Evolutionary conservation across 257 asterid genomes (phyloP), one percentile per base, ranked within the genome.

Genomic region (Solanum ossicruentum): DNA sequence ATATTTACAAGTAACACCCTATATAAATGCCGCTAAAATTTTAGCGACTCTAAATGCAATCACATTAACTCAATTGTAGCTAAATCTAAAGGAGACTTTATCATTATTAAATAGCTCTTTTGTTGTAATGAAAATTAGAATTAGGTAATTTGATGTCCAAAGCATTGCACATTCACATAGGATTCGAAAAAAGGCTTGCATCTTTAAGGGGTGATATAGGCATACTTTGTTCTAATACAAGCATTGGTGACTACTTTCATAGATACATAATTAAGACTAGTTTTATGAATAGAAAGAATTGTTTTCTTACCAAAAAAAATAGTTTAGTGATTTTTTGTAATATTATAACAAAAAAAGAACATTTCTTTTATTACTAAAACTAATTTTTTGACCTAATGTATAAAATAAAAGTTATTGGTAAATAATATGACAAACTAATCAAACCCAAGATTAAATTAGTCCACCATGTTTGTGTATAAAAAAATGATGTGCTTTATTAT

Each of bases 141-240:
- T 26, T 6, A 12, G 6, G 21, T 1, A 26, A 20, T 12, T 0
- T 12, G 3, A 9, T 65, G 10, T 10, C 28, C 6, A 12, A 12
- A 26, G 11, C 16, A 63, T 63, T 2, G 13, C 41, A 3, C 41
- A 0, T 63, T 61, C 0, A 61, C 0, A 11, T 12, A 5, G 5
- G 10, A 9, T 6, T 23, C 1, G 1, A 61, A 23, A 52, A 54
- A 54, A 26, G 0, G 1, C 7, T 12, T 32, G 20, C 43, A 63
- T 13, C 0, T 12, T 5, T 12, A 26, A 0, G 43, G 18, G 56
- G 41, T 63, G 71, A 6, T 63, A 10, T 63, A 63, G 1, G 12
- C 32, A 63, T 26, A 12, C 6, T 63, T 18, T 63, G 12, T 26
- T 0, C 28, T 63, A 65, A 65, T 26, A 8, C 7, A 65, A 65